A percentile compares a stretch with the other conserved stretches of the same genome.
Conservation (phyloP, 2,329 filamentous ascomycete species). For the Blastomyces gilchristii region DNA sequence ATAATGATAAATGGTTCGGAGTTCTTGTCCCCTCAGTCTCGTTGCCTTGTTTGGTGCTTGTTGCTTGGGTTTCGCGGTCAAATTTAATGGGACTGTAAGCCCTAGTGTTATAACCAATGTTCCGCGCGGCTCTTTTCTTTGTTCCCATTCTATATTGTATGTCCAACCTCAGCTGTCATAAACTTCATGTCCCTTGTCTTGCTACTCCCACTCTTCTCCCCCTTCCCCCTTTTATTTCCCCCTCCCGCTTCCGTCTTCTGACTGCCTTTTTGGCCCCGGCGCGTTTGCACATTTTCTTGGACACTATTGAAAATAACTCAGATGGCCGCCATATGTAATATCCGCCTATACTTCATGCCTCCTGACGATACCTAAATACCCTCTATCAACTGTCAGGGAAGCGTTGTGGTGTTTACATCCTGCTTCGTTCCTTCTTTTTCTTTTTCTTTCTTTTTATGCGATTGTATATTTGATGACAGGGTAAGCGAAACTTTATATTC, state of each 20-base stretch:
- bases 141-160: constrained; percentile 8
- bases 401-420: neutral
- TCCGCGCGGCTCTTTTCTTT: neutral
- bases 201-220: neutral
- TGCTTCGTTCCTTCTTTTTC: neutral
- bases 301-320: constrained; percentile 5
- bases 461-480: neutral
- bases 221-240: constrained; percentile 12
- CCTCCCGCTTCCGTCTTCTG: constrained; percentile 16
- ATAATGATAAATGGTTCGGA: constrained; percentile 22
- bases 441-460: neutral
- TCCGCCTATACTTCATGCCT: constrained; percentile 5
- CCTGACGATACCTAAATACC: constrained; percentile 3
- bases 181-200: neutral
- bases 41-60: constrained; percentile 16
- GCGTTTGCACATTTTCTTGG: constrained; percentile 8
- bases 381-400: neutral
- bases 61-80: constrained; percentile 11
- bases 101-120: neutral
- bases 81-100: constrained; percentile 13
- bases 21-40: constrained; percentile 18
- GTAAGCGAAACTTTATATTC: neutral
- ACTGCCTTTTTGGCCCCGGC: constrained; percentile 11
- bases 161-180: constrained; percentile 3
- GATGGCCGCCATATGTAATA: constrained; percentile 6